Evolutionary conservation across 768 basidiomycete genomes (phyloP).

Genomic region (Lentinula lateritia): DNA sequence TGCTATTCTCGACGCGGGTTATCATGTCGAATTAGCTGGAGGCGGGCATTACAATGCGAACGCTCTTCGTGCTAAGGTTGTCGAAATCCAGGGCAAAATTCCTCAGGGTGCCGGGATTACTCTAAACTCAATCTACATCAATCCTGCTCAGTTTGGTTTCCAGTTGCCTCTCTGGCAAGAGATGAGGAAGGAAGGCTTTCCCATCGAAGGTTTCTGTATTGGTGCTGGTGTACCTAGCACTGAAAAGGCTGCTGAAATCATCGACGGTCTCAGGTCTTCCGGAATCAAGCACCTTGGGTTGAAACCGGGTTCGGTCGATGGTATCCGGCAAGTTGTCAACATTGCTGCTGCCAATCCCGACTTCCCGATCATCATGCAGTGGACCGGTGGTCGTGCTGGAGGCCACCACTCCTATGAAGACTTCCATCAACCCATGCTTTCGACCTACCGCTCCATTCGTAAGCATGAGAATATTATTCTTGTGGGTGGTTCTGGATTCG

Average conservation of each 20-base stretch:
- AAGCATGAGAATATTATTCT: conserved; percentile 85
- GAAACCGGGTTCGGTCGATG: conserved; percentile 98
- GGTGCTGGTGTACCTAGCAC: conserved; percentile 96
- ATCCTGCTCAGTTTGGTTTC: conserved; percentile 95
- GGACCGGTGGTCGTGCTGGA: conserved; percentile 98
- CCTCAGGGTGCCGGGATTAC: conserved; percentile 90
- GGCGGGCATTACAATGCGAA: conserved; percentile 94
- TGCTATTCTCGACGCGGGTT: conserved; percentile 89
- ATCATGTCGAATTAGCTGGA: conserved; percentile 95
- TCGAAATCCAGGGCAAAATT: conserved; percentile 85
- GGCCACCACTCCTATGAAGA: conserved; percentile 99
- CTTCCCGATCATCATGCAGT: conserved; percentile 96
- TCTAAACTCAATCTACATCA: conserved; percentile 95
- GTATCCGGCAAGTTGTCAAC: conserved; percentile 94
- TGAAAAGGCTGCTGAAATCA: conserved; percentile 97
- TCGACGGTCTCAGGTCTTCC: conserved; percentile 68
- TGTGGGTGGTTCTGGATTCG: conserved; percentile 93
- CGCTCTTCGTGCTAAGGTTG: conserved; percentile 84
- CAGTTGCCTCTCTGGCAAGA: conserved; percentile 98
- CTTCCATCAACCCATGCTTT: conserved; percentile 92
- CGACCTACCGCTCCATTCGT: conserved; percentile 88
- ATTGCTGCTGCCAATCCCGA: conserved; percentile 92
- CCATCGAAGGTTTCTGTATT: conserved; percentile 98
- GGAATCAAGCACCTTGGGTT: conserved; percentile 96
- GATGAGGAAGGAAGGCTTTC: conserved; percentile 91